Conservation (phyloP, 345 rosid genomes). For the Brassica juncea region DNA sequence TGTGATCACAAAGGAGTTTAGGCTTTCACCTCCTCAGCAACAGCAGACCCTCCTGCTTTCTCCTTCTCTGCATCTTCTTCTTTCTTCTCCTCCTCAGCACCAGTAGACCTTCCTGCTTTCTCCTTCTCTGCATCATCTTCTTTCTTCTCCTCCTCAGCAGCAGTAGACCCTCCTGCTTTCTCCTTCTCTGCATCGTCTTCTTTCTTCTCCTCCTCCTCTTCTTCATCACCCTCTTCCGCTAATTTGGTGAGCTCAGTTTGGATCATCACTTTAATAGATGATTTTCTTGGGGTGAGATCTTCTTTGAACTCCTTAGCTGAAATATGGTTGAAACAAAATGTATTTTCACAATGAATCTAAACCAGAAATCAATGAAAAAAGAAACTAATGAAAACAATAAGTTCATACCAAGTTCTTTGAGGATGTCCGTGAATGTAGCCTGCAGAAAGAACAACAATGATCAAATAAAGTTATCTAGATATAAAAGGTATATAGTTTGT, state of each 20-base stretch:
- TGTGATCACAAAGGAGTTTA: conserved; percentile 22
- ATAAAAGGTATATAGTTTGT: neutral
- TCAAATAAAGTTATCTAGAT: conserved; percentile 11
- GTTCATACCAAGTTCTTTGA: conserved; percentile 76
- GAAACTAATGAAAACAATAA: neutral
- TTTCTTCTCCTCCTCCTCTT: conserved; percentile 43
- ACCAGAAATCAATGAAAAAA: conserved; percentile 11
- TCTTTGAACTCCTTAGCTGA: conserved; percentile 58
- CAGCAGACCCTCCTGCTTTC: neutral
- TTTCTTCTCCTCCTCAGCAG: conserved; percentile 30
- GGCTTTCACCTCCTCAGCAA: conserved; percentile 35
- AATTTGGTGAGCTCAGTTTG: conserved; percentile 92
- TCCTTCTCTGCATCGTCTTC: conserved; percentile 23
- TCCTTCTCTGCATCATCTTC: conserved; percentile 26
- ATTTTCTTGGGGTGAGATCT: conserved; percentile 72
- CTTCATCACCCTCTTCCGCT: conserved; percentile 74
- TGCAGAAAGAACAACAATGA: conserved; percentile 48
- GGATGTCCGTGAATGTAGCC: conserved; percentile 97
- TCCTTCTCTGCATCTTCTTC: neutral
- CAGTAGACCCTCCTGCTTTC: conserved; percentile 31
- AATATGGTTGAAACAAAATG: conserved; percentile 22
- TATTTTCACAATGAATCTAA: neutral
- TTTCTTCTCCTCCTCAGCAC: conserved; percentile 31
- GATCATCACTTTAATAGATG: conserved; percentile 75
- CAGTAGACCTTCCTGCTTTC: conserved; percentile 18